Base-by-base conservation (phyloP, 169 alveolate species). In the Eimeria mitis region DNA sequence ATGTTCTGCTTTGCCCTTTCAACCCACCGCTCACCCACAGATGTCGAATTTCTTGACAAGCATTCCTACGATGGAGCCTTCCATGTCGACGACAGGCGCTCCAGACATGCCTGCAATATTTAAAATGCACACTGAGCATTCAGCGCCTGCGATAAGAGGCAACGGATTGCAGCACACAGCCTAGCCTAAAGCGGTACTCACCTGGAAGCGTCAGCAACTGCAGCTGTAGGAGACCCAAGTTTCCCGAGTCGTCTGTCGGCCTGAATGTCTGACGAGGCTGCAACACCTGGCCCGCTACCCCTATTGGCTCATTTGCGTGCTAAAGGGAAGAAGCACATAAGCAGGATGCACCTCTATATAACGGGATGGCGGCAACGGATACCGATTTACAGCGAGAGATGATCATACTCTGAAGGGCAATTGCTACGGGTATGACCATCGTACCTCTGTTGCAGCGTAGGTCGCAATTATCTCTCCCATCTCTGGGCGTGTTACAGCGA, bases 51-150 rank as follows among this genome's bases (percentile, higher is more conserved):
- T 91, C 87, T 91, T 91, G 49, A 79, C 95, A 42, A 91, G 89
- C 95, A 91, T 91, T 59, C 95, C 95, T 44, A 91, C 95, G 34
- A 91, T 89, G 52, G 70, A 47, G 37, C 95, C 95, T 23, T 52
- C 52, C 95, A 91, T 42, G 91, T 91, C 63, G 16, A 68, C 31
- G 3, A 91, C 91, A 42, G 90, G 95, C 40, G 95, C 87, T 63
- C 95, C 95, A 4, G 95, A 91, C 95, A 91, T 91, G 84, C 95
- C 95, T 91, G 91, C 21, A 16, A 56, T 0, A 56, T 31, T n/a
- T 31, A 47, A 4, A n/a, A 23, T 16, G 21, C 90, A 83, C 34
- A 83, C 59, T 28, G 16, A n/a, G 61, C 89, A 34, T 52, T 34
- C 7, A 42, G 21, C 11, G 59, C 71, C 73, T 59, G 75, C 59